Evolutionary conservation across 2,329 filamentous ascomycete genomes (phyloP).

Genomic region (Diaporthe citri): DNA sequence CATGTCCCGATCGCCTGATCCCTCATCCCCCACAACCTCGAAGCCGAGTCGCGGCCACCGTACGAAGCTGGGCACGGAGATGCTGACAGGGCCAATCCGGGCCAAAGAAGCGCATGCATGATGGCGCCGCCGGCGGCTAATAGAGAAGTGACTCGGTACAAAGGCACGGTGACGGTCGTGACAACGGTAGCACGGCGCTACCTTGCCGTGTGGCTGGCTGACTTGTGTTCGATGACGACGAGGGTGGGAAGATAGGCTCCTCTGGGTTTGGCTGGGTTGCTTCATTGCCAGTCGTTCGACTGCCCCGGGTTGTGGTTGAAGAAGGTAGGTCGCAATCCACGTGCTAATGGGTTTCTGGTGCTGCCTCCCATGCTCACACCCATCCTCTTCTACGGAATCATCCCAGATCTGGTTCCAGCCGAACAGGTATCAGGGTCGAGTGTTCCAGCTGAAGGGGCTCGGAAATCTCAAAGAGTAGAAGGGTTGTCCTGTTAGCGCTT

Average conservation of each 20-base stretch:
- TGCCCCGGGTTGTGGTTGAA: background rate
- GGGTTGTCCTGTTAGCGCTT: background rate
- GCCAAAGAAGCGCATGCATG: too few relatives aligned
- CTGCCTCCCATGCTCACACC: background rate
- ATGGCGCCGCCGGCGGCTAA: too few relatives aligned
- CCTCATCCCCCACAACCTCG: background rate
- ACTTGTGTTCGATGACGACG: background rate
- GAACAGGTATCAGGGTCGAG: background rate
- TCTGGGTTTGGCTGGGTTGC: background rate
- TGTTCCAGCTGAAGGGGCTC: background rate
- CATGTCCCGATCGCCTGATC: background rate
- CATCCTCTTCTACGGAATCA: background rate
- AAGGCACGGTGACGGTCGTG: background rate
- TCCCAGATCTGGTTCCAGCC: background rate
- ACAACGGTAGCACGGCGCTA: background rate
- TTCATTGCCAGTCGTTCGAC: background rate
- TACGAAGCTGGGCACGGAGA: background rate
- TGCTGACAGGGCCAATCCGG: background rate
- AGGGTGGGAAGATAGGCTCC: background rate
- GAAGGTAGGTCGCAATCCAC: background rate
- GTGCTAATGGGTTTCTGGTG: background rate
- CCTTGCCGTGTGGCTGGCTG: background rate
- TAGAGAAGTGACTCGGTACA: too few relatives aligned
- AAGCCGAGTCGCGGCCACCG: background rate
- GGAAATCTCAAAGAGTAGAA: background rate